Evolutionary conservation across 208 protist species (phyloP).

Genomic region (Leishmania tropica): DNA sequence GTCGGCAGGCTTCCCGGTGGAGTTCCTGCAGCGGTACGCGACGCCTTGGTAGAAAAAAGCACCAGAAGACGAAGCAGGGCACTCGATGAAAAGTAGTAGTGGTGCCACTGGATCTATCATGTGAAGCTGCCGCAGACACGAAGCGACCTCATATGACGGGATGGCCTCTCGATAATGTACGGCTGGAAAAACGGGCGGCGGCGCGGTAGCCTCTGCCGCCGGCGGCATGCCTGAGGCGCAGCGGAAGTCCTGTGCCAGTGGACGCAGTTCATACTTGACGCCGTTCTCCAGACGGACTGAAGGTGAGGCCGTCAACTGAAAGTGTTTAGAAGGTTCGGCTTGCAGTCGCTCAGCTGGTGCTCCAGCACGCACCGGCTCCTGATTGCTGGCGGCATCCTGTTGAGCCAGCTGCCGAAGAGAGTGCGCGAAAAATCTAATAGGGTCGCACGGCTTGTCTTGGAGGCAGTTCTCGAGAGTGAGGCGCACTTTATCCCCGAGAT

Average conservation of each 20-base stretch:
- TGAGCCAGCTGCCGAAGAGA: slow-evolving; percentile 22
- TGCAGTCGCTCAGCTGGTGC: background rate
- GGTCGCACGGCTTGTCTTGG: slow-evolving; percentile 41
- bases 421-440: slow-evolving; percentile 61
- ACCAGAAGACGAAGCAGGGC: slow-evolving; percentile 40
- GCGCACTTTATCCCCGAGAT: slow-evolving; percentile 59
- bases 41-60: slow-evolving; percentile 77
- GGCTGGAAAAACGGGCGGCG: slow-evolving; percentile 8
- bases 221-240: background rate
- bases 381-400: background rate
- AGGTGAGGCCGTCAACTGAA: background rate
- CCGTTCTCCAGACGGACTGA: background rate
- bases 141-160: slow-evolving; percentile 23
- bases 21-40: slow-evolving; percentile 49
- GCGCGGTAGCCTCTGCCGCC: background rate
- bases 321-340: background rate
- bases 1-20: slow-evolving; percentile 29
- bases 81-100: slow-evolving; percentile 67
- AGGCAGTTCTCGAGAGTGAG: slow-evolving; percentile 55
- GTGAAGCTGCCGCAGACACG: slow-evolving; percentile 24
- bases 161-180: slow-evolving; percentile 20
- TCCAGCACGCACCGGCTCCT: background rate
- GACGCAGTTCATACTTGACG: slow-evolving; percentile 9
- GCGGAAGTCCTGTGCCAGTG: slow-evolving; percentile 14
- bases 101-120: slow-evolving; percentile 13